phyloP scores from a whole-genome alignment of 768 basidiomycete species.

The Psilocybe azurescens region DNA sequence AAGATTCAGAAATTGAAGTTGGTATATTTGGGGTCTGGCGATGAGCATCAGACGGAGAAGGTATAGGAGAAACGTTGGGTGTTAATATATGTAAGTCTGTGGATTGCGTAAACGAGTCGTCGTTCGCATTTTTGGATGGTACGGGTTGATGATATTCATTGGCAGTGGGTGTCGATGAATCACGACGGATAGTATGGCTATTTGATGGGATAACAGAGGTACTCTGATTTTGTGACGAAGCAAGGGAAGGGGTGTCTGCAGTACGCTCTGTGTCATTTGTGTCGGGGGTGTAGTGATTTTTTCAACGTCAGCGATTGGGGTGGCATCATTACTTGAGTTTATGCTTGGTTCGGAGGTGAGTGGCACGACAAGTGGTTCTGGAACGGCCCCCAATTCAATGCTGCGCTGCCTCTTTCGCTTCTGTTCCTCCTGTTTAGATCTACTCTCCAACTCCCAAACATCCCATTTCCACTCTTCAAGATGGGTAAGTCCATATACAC shows the following conservation, averaged over 20 bases:
- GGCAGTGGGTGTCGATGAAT: background rate
- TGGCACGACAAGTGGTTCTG: background rate
- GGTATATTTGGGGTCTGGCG: constrained; percentile 7
- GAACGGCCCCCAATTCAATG: background rate
- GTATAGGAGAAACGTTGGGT: constrained; percentile 8
- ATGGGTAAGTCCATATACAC: constrained; percentile 95
- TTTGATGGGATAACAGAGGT: background rate
- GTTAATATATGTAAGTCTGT: constrained; percentile 20
- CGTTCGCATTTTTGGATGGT: background rate
- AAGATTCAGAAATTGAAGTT: background rate
- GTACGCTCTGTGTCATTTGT: background rate
- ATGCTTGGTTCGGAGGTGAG: background rate
- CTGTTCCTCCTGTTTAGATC: constrained; percentile 44
- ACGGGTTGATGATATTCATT: constrained; percentile 3
- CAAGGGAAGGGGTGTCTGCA: background rate
- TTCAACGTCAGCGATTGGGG: background rate
- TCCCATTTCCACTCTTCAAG: constrained; percentile 97
- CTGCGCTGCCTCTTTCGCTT: constrained; percentile 32
- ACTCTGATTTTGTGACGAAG: background rate
- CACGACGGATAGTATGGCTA: background rate
- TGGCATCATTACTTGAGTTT: background rate
- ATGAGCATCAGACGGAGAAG: constrained; percentile 2
- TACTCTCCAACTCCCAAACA: constrained; percentile 76
- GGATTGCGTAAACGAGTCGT: constrained; percentile 4
- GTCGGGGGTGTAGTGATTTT: background rate